Evolutionary conservation across 129 eudicot genomes (phyloP), one percentile per base, ranked within the genome.

Genomic region (Saussurea involucrata): DNA sequence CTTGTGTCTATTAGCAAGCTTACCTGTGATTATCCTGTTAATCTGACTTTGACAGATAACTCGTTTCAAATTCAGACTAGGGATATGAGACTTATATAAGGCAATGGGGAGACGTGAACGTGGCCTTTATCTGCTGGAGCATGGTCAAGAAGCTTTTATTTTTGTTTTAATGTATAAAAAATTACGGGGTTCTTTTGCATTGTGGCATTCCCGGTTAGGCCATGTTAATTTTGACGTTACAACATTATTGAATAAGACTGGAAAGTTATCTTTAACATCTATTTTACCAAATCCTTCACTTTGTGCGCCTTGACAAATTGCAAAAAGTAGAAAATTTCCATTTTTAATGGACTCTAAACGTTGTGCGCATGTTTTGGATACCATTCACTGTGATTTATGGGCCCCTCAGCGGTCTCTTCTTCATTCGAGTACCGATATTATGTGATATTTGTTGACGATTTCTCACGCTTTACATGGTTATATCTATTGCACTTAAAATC

Each of bases 401-500:
- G 34, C 6, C 32, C 32, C 4, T 53, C 40, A 2, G 40, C 74
- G 13, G 34, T 46, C 31, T 6, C 25, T 12, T 21, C 42, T 12
- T 36, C 24, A 22, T 13, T 9, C 1, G 28, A 65, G 29, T 76
- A 64, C n/a, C 34, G 36, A 1, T 76, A 65, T 40, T 76, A 36
- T 76, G 73, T 37, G 12, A 20, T 65, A 8, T 76, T 76, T 76
- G 61, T 76, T 64, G 69, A 64, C 8, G 15, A 64, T 64, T 64
- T 64, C 33, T 64, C 69, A 22, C 18, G 33, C 2, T 64, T 64
- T 64, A 64, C 34, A 6, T 64, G 69, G 69, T 64, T 64, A 5
- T 64, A 64, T 20, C 69, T 17, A 8, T 64, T 24, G 34, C 15
- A 64, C 5, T 64, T 22, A 9, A 64, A 64, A 24, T 64, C 69